Evolutionary conservation across 23 red algal species (phyloP).

Genomic region (Gracilaria domingensis): DNA sequence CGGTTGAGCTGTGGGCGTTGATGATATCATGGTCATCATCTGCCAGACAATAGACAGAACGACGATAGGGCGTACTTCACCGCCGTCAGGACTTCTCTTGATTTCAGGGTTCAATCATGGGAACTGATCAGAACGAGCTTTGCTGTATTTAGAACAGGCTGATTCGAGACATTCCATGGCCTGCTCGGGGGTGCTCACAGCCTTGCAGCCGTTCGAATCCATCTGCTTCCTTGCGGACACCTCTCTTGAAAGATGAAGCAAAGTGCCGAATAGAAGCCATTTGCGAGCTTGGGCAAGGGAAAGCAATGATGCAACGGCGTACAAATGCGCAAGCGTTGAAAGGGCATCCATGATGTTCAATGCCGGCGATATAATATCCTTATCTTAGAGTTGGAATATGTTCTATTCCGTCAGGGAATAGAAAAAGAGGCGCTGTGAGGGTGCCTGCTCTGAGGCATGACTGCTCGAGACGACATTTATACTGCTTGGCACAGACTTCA

Average conservation of each 20-base stretch:
- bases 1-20: no score
- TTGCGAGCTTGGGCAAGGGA: constrained; percentile 1
- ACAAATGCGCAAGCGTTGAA: background rate
- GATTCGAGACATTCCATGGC: constrained; percentile 7
- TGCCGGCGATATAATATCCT: background rate
- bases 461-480: no score
- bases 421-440: no score
- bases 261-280: background rate
- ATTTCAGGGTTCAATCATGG: background rate
- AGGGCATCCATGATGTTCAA: background rate
- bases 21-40: background rate
- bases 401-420: no score
- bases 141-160: background rate
- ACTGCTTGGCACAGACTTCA: no score
- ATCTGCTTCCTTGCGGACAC: background rate
- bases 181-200: background rate
- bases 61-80: background rate
- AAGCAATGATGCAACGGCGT: background rate
- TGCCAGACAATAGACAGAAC: no score
- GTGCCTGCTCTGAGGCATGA: no score
- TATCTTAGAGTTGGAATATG: no score
- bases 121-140: background rate
- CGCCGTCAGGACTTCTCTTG: background rate
- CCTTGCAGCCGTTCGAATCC: constrained; percentile 8
- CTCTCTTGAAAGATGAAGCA: background rate